These are phyloP conservation scores for Porphyrellus cyaneotinctus DNA, from an alignment of 768 basidiomycete genomes.

Conservation along the genomic window DNA sequence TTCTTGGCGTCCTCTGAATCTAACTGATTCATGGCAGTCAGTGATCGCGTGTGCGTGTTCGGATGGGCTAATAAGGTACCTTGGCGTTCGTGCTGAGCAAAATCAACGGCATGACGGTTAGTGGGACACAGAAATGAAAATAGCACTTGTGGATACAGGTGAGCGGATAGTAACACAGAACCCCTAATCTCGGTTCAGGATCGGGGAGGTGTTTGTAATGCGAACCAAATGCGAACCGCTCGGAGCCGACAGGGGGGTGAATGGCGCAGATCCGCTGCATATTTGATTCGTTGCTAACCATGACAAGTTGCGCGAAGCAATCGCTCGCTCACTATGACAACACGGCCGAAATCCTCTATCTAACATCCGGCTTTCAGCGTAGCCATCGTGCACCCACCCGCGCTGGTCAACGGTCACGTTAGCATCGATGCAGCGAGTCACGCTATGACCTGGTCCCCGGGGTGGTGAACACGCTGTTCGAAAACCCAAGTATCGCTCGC, in stretches of 20 bases:
- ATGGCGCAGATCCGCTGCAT: too few species aligned
- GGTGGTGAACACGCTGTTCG: slow-evolving; percentile 1
- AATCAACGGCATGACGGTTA: slow-evolving; percentile 34
- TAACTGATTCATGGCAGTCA: slow-evolving; percentile 4
- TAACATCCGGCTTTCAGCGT: not conserved
- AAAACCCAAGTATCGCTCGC: not conserved
- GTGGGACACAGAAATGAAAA: too few species aligned
- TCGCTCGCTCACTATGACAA: not conserved
- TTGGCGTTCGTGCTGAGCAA: slow-evolving; percentile 39
- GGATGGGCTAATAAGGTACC: slow-evolving; percentile 13
- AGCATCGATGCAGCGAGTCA: not conserved
- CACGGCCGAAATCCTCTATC: not conserved
- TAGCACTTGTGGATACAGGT: too few species aligned
- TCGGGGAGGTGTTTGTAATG: too few species aligned
- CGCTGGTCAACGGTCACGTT: not conserved
- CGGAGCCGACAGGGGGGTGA: too few species aligned
- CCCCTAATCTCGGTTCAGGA: too few species aligned
- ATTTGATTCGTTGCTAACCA: too few species aligned
- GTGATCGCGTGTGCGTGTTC: not conserved
- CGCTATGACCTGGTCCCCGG: slow-evolving; percentile 4
- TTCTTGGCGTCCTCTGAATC: slow-evolving; percentile 29
- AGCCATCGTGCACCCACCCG: not conserved
- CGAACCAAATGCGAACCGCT: too few species aligned
- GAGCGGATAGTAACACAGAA: too few species aligned
- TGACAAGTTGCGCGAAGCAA: too few species aligned